phyloP scores from a whole-genome alignment of 2,329 filamentous ascomycete genomes.

The Trichoderma polysporum region DNA sequence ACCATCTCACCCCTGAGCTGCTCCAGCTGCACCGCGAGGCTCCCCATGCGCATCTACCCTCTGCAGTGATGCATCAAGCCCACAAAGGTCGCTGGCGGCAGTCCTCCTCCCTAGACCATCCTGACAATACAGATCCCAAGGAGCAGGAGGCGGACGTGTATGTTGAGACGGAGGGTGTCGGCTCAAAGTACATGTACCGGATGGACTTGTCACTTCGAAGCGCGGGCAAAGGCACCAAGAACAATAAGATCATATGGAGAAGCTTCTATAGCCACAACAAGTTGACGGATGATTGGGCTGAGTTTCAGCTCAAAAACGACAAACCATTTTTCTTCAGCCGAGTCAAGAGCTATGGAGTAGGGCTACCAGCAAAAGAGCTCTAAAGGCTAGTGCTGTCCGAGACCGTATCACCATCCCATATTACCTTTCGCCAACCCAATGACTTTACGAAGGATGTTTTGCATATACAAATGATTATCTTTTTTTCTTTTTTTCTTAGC shows the following conservation, averaged over 20 bases:
- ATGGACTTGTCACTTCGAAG: constrained; percentile 74
- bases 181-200: constrained; percentile 76
- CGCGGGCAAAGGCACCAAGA: constrained; percentile 63
- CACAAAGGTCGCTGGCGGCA: constrained; percentile 57
- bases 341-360: constrained; percentile 60
- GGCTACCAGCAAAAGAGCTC: not conserved
- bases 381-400: not conserved
- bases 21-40: constrained; percentile 48
- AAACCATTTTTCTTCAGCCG: constrained; percentile 68
- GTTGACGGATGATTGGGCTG: constrained; percentile 85
- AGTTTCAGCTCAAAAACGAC: constrained; percentile 67
- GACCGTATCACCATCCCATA: not conserved
- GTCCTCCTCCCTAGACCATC: constrained; percentile 36
- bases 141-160: constrained; percentile 65
- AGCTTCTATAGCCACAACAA: constrained; percentile 90
- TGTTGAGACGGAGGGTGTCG: constrained; percentile 83
- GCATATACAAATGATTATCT: too few relatives aligned
- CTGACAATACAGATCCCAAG: constrained; percentile 23
- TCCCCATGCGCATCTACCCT: constrained; percentile 35
- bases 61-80: constrained; percentile 65
- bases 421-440: not conserved
- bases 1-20: constrained; percentile 72
- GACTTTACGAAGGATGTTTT: not conserved
- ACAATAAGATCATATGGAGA: constrained; percentile 86
- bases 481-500: not conserved